These are phyloP conservation scores for Dictyophora rubrovolvata DNA, from an alignment of 768 basidiomycete species.

Conservation along the genomic window DNA sequence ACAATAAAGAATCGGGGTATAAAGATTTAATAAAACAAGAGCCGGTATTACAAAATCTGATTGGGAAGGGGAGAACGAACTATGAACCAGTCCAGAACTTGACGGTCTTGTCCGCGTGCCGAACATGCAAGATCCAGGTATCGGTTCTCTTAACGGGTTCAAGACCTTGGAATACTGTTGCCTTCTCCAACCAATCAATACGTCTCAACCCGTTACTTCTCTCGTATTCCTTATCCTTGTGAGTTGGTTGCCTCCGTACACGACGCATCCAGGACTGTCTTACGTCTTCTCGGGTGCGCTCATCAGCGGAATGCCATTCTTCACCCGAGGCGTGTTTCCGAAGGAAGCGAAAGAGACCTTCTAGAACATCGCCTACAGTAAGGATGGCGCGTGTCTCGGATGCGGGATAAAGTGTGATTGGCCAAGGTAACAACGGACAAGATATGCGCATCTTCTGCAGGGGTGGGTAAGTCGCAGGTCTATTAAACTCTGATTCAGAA, in stretches of 20 bases:
- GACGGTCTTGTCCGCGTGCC: slow-evolving; percentile 6
- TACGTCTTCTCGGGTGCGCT: neutral
- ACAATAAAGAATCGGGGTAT: no score
- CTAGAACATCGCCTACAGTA: slow-evolving; percentile 12
- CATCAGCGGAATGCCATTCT: slow-evolving; percentile 6
- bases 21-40: neutral
- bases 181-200: slow-evolving; percentile 11
- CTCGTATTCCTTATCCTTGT: slow-evolving; percentile 4
- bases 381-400: neutral
- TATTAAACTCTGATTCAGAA: neutral
- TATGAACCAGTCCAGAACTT: slow-evolving; percentile 3
- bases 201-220: slow-evolving; percentile 8
- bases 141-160: neutral
- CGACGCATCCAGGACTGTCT: slow-evolving; percentile 7
- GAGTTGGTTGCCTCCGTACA: slow-evolving; percentile 3
- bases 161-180: slow-evolving; percentile 9
- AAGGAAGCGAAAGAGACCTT: slow-evolving; percentile 3
- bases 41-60: neutral
- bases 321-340: neutral
- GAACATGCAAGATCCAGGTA: slow-evolving; percentile 8
- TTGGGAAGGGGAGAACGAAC: neutral
- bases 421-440: slow-evolving; percentile 8
- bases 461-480: slow-evolving; percentile 4
- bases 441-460: neutral
- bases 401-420: slow-evolving; percentile 2